Conservation (phyloP, 2,329 filamentous ascomycete genomes). For the Apiospora malaysiana region DNA sequence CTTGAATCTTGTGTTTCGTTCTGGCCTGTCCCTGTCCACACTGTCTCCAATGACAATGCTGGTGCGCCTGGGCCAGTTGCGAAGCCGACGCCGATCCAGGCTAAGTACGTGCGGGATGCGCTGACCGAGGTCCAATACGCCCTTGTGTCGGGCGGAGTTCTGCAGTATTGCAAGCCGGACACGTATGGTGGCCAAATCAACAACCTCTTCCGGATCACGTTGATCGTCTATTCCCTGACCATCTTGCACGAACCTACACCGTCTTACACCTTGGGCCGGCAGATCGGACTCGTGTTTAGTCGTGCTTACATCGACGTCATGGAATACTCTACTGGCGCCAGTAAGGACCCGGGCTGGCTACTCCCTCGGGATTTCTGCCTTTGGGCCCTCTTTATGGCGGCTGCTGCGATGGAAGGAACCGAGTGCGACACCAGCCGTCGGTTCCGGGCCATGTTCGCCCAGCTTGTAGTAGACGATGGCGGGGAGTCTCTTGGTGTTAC, state of each 20-base stretch:
- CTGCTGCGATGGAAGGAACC: background rate
- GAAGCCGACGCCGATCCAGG: background rate
- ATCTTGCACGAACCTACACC: background rate
- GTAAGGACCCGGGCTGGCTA: too few species aligned
- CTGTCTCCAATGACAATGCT: too few species aligned
- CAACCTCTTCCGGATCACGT: background rate
- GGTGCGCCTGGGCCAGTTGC: background rate
- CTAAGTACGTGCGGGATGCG: background rate
- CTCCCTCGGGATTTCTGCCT: background rate
- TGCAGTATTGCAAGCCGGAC: background rate
- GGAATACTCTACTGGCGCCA: too few species aligned
- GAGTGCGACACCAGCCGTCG: background rate
- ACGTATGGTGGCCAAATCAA: background rate
- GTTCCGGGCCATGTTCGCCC: background rate
- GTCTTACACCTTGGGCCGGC: background rate
- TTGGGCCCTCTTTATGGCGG: background rate
- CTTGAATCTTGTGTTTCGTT: background rate
- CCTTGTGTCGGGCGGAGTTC: background rate
- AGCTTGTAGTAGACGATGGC: background rate
- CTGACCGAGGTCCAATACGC: slow-evolving; percentile 1
- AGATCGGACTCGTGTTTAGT: background rate
- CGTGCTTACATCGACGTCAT: background rate
- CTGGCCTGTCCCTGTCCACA: background rate
- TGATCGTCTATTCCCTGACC: background rate
- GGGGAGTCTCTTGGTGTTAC: background rate